Evolutionary conservation across 1,139 yeast species (phyloP), one percentile per base, ranked within the genome.

Genomic region (Hanseniaspora sp.): DNA sequence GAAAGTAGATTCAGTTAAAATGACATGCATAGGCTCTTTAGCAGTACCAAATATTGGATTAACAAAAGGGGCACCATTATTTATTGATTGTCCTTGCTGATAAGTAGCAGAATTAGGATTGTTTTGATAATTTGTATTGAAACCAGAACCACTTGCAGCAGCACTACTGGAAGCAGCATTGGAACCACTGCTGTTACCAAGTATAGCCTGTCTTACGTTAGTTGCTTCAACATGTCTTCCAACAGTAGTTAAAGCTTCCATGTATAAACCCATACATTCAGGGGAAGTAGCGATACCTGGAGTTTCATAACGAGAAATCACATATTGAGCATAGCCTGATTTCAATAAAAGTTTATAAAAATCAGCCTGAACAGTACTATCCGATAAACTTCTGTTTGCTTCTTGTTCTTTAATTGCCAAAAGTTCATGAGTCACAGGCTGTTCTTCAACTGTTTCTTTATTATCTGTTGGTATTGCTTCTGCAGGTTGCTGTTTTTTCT

Each of bases 311-410:
- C 99, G 77, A 56, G 94, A 84, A 8, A 88, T 88, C 7, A 92
- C 96, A 55, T 92, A 82, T 61, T 88, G 95, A 11, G 98, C 97
- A 65, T 88, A 90, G 69, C 85, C 84, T 52, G 90, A 77, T 55
- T 78, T 78, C 61, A 92, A 68, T 54, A 90, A 71, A 28, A 80
- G 74, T 59, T 77, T 76, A 71, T 92, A 92, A 62, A 92, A 90
- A 56, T 79, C 83, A 1, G 94, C 88, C 69, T 92, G 98, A 9
- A 78, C 74, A 5, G 64, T 70, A 1, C 96, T 76, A 66, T 86
- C 83, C 47, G 74, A 70, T 53, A 86, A 68, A 56, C 84, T 83
- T 57, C 75, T 71, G 68, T 92, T 92, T 47, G 98, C 98, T 28
- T 75, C 72, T 66, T 83, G 87, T 67, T 92, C 98, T 64, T 82